Percentiles rank a stretch among this genome's conserved stretches.
phyloP scores from a whole-genome alignment of 495 filamentous ascomycete species.

The Podospora tetraspora region DNA sequence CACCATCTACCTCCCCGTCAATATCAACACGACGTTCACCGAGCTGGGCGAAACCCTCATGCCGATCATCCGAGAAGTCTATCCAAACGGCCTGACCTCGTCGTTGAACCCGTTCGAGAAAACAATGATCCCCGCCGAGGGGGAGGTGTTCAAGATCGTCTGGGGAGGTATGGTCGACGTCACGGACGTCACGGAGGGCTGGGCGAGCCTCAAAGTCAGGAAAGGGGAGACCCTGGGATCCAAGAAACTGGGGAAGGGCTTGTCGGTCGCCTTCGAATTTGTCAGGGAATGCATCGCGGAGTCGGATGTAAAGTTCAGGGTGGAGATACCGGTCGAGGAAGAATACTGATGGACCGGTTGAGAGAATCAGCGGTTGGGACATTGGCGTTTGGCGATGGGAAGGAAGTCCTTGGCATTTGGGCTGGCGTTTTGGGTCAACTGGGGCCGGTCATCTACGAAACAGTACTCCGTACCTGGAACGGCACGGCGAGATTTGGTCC shows the following conservation, averaged over 20 bases:
- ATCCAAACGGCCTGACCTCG: slow-evolving; percentile 41
- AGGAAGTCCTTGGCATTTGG: not conserved
- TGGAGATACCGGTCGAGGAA: slow-evolving; percentile 57
- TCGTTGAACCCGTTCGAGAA: slow-evolving; percentile 15
- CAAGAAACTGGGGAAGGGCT: slow-evolving; percentile 48
- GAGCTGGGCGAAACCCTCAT: slow-evolving; percentile 61
- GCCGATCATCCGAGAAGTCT: slow-evolving; percentile 43
- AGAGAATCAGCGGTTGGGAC: not conserved
- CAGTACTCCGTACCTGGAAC: not conserved
- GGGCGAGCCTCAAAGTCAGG: slow-evolving; percentile 33
- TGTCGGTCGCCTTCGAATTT: slow-evolving; percentile 67
- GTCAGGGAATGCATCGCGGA: slow-evolving; percentile 40
- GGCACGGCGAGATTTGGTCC: not conserved
- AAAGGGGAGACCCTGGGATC: slow-evolving; percentile 36
- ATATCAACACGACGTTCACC: slow-evolving; percentile 54
- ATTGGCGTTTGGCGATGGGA: not conserved
- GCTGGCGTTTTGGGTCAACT: not conserved
- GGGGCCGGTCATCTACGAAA: not conserved
- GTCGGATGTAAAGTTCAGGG: slow-evolving; percentile 58
- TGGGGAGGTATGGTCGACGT: not conserved
- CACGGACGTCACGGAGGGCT: slow-evolving; percentile 32
- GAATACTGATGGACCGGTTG: slow-evolving; percentile 10
- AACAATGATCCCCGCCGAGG: not conserved
- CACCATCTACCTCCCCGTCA: slow-evolving; percentile 68
- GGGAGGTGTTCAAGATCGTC: not conserved